Base-by-base conservation (phyloP, 2,329 filamentous ascomycete species). In the Fonsecaea pedrosoi region DNA sequence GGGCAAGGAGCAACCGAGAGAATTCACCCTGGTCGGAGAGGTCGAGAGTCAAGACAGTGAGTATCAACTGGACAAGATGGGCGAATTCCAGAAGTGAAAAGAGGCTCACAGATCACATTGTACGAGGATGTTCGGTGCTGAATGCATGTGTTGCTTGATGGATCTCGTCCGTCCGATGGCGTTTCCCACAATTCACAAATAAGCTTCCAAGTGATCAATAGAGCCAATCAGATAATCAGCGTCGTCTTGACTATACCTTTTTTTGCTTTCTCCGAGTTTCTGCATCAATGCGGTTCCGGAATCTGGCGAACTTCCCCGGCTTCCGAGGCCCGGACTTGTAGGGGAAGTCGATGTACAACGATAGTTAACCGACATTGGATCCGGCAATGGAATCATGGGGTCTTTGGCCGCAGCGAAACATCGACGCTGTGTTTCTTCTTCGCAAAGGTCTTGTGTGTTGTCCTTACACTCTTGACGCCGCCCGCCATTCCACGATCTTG, bases 31-130 rank as follows among this genome's bases (percentile, higher is more conserved):
- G 15, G 48, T 25, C 18, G 48, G 18, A 30, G 15, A 54, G 10
- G 15, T 25, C 18, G 32, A 54, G 18, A 54, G 48, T 25, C 48
- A 54, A 54, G 48, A 54, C 48, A 54, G 18, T 13, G 48, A 54
- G n/a, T 54, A 54, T 54, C 15, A 54, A 54, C 48, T 54, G n/a
- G 48, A 54, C n/a, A 54, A 54, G 48, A 54, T 54, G 48, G 48
- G 48, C 18, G 48, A 54, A 3, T 32, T 54, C 18, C 48, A 54
- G 48, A 54, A 54, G 18, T 54, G 48, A 54, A 54, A 54, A 8
- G 48, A 50, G 45, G 1, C 3, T 4, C 45, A 50, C n/a, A 21
- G 10, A 50, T 12, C 10, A 50, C 45, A 50, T 50, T 50, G 45
- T 50, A 50, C 15, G 3, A 50, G 45, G 45, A 9, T 30, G 45